Conservation (phyloP, 176 grass and related monocot genomes). For the Bromus sterilis region DNA sequence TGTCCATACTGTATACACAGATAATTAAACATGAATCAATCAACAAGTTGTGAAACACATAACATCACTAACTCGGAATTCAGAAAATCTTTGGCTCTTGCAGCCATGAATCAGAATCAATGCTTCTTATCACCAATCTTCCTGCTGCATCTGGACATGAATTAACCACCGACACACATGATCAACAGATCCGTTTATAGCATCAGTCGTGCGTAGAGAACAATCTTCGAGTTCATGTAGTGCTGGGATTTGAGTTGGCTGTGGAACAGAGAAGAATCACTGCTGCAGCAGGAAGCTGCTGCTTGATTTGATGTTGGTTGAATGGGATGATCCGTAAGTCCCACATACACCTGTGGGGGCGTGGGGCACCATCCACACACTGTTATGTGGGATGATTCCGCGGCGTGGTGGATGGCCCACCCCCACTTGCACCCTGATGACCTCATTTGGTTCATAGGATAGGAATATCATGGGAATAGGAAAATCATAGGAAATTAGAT, state of each 20-base stretch:
- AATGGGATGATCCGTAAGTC: neutral
- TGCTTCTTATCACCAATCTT: neutral
- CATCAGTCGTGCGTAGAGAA: neutral
- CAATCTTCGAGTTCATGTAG: neutral
- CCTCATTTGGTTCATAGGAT: too few species aligned
- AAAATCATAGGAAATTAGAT: too few species aligned
- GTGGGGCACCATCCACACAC: neutral
- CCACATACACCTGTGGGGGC: neutral
- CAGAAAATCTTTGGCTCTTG: neutral
- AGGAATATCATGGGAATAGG: too few species aligned
- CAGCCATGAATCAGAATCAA: neutral
- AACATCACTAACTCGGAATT: neutral
- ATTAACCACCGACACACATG: neutral
- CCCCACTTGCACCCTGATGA: neutral
- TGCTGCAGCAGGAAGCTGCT: neutral
- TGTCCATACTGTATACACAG: neutral
- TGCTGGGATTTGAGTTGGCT: neutral
- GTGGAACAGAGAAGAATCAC: neutral
- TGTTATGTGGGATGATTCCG: neutral
- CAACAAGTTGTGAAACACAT: neutral
- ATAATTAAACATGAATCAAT: neutral
- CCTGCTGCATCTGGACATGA: neutral
- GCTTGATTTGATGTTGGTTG: neutral
- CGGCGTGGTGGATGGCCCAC: too few species aligned
- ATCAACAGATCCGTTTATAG: neutral